These are phyloP conservation scores for Hypoxylon sp. DNA, from an alignment of 2,329 filamentous ascomycete species.

Conservation along the genomic window DNA sequence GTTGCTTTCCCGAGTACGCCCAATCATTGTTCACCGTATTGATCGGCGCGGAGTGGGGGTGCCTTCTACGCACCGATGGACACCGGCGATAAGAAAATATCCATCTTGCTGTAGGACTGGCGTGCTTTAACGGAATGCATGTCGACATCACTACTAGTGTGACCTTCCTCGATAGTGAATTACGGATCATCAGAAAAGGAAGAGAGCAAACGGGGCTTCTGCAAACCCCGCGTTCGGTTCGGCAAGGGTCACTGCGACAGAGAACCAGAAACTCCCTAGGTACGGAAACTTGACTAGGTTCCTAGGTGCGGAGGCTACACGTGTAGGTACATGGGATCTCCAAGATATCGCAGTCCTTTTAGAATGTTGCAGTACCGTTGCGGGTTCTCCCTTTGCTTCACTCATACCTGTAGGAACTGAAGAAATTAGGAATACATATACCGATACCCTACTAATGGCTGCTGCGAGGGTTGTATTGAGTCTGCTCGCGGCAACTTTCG, in stretches of 20 bases:
- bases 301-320: too few species aligned
- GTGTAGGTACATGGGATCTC: background rate
- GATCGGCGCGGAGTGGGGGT: conserved; percentile 29
- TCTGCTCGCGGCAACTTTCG: conserved; percentile 19
- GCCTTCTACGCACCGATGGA: background rate
- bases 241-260: background rate
- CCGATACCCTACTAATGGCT: conserved; percentile 16
- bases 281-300: background rate
- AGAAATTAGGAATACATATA: background rate
- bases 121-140: conserved; percentile 25
- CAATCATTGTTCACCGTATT: conserved; percentile 17
- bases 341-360: background rate
- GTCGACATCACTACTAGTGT: conserved; percentile 28
- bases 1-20: conserved; percentile 9
- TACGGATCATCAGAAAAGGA: conserved; percentile 7
- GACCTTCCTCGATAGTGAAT: conserved; percentile 28
- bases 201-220: background rate
- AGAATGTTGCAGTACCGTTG: too few species aligned
- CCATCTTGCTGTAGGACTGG: conserved; percentile 15
- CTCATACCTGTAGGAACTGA: background rate
- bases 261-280: conserved; percentile 1
- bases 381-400: background rate
- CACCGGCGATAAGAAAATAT: conserved; percentile 18
- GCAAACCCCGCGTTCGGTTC: conserved; percentile 20
- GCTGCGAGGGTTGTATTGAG: conserved; percentile 8